Base-by-base conservation (phyloP, 768 basidiomycete genomes). In the Chalciporus sphaerocephalus region DNA sequence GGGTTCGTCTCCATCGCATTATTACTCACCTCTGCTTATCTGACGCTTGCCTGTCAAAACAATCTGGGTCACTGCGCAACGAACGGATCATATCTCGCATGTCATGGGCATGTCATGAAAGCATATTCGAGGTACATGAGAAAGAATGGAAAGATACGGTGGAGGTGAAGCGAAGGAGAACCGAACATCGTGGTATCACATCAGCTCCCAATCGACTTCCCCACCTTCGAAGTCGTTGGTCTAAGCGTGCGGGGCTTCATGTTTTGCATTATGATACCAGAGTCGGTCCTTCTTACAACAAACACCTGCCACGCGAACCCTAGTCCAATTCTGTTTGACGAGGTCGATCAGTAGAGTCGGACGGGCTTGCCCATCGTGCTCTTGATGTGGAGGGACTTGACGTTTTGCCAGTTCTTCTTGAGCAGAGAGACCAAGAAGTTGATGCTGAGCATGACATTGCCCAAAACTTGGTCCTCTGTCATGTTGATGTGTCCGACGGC, bases 321-420 rank as follows among this genome's bases (percentile, higher is more conserved):
- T 39, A 41, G 47, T 24, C 50, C 15, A 36, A 10, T 23, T 41
- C 42, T 20, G 20, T 44, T 32, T 22, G 33, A 27, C 42, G 51
- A 21, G 35, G 30, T 40, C 35, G 37, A 38, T 77, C 77, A 97
- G 85, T 86, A 98, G 54, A 98, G 76, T 48, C 95, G 92, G 60
- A 94, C 73, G 50, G 94, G 92, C 74, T 95, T 96, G 79, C 95
- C 95, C 96, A 98, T 99, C 64, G 95, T 93, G 62, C 85, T 83
- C 80, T 99, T 99, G 78, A 99, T 85, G 79, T 97, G 92, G 54
- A 98, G 78, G 42, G 92, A 95, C 76, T 92, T 93, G 76, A 98
- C 87, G 74, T 98, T 99, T 72, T 98, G 96, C 93, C 93, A 92
- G 76, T 95, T 90, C 82, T 99, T 99, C 83, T 98, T 98, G 68